These are phyloP conservation scores for Epichloe gansuensis DNA, from an alignment of 2,329 filamentous ascomycete genomes.

Conservation along the genomic window DNA sequence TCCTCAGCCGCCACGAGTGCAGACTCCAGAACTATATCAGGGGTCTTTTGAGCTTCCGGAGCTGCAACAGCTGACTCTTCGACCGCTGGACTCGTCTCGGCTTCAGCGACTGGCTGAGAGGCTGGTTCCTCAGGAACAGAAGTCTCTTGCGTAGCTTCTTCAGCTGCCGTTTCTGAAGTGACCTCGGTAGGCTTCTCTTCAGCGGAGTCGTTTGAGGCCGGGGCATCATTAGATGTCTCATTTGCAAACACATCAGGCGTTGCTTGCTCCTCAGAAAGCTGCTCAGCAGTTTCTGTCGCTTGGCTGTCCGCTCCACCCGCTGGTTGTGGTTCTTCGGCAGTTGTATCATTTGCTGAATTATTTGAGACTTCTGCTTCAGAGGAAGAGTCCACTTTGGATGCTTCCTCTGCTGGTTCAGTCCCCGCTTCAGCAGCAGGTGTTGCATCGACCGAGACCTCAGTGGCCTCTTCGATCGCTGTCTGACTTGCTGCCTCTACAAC, in stretches of 20 bases:
- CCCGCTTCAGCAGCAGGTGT: not conserved
- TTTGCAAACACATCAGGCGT: not conserved
- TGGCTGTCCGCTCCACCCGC: not conserved
- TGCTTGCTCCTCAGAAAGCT: slow-evolving; percentile 1
- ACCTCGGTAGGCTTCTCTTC: not conserved
- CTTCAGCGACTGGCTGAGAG: not conserved
- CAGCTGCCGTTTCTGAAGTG: not conserved
- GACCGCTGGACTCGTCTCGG: not conserved
- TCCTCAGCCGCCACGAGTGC: not conserved
- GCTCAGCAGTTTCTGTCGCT: not conserved
- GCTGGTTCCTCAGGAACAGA: not conserved
- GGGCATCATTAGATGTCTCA: not conserved
- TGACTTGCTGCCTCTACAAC: not conserved
- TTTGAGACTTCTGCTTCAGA: not conserved
- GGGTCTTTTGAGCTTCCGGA: not conserved
- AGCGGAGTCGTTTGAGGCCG: not conserved
- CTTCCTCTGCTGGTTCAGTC: not conserved
- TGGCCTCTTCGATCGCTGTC: not conserved
- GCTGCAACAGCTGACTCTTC: not conserved
- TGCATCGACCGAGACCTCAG: not conserved
- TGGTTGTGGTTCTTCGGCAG: not conserved
- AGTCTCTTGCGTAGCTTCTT: not conserved
- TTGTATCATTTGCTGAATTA: not conserved
- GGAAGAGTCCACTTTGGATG: not conserved
- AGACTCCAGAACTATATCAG: not conserved